Evolutionary conservation across 306 rosid genomes (phyloP).

Genomic region (Quercus berberidifolia): DNA sequence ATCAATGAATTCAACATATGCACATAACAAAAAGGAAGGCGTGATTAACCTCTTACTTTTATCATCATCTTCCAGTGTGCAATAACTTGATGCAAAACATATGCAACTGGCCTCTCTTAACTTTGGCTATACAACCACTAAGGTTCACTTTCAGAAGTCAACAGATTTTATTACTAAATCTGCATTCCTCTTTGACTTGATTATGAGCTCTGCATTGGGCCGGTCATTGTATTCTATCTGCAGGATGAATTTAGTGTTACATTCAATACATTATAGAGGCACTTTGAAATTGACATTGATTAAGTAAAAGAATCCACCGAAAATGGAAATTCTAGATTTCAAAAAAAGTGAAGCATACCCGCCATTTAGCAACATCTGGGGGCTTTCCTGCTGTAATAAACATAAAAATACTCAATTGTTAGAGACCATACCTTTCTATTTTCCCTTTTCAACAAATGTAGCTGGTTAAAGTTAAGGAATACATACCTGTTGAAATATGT

Average conservation of each 20-base stretch:
- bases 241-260: slow-evolving; percentile 3
- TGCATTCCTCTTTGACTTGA: slow-evolving; percentile 76
- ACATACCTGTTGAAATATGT: slow-evolving; percentile 80
- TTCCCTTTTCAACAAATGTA: neutral
- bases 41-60: neutral
- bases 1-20: neutral
- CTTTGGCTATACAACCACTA: neutral
- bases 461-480: neutral
- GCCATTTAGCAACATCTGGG: slow-evolving; percentile 69
- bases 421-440: neutral
- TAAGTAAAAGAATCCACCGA: neutral
- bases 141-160: slow-evolving; percentile 47
- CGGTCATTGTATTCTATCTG: slow-evolving; percentile 86
- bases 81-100: neutral
- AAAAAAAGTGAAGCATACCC: slow-evolving; percentile 46
- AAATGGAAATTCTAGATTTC: neutral
- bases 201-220: slow-evolving; percentile 76
- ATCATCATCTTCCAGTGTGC: neutral
- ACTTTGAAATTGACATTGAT: neutral
- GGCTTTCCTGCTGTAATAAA: slow-evolving; percentile 60
- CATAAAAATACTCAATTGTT: neutral
- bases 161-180: slow-evolving; percentile 71
- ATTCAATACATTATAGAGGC: neutral
- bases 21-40: neutral
- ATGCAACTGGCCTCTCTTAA: neutral